phyloP scores from a whole-genome alignment of 2,329 filamentous ascomycete species.

The Apiospora rasikravindrae region DNA sequence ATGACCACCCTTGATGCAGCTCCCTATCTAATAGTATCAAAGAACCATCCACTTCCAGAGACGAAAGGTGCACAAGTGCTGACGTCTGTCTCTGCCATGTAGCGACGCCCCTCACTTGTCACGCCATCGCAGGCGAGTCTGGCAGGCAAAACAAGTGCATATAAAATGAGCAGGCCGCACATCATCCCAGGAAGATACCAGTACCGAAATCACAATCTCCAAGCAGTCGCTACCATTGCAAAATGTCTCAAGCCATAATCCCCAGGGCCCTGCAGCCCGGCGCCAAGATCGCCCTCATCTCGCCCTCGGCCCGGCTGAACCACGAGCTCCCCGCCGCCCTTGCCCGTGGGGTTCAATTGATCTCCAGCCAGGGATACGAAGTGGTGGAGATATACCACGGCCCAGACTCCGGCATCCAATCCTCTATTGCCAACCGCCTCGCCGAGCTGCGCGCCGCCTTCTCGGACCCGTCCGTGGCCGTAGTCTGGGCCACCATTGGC shows the following conservation, averaged over 20 bases:
- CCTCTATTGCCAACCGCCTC: slow-evolving; percentile 42
- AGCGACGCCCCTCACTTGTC: background rate
- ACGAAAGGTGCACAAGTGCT: background rate
- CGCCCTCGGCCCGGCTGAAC: slow-evolving; percentile 46
- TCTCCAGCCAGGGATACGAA: slow-evolving; percentile 41
- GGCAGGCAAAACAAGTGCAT: too few relatives aligned
- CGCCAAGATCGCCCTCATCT: slow-evolving; percentile 46
- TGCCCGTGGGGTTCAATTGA: slow-evolving; percentile 36
- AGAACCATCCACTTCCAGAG: background rate
- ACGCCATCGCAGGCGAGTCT: background rate
- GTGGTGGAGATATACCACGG: slow-evolving; percentile 40
- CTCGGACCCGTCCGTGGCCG: slow-evolving; percentile 41
- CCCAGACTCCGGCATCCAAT: slow-evolving; percentile 37
- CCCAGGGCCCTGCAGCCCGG: slow-evolving; percentile 39
- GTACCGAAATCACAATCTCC: background rate
- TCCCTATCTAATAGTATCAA: too few relatives aligned
- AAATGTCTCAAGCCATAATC: slow-evolving; percentile 29
- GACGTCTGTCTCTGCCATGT: background rate
- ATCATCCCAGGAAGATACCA: background rate
- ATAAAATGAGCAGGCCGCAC: background rate
- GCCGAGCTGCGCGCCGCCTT: slow-evolving; percentile 46
- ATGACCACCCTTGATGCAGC: too few relatives aligned
- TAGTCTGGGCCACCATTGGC: slow-evolving; percentile 47
- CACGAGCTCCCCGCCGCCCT: slow-evolving; percentile 35
- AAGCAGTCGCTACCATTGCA: background rate